Conservation (phyloP, 1,284 basidiomycete genomes). For the Anthracocystis walkeri region DNA sequence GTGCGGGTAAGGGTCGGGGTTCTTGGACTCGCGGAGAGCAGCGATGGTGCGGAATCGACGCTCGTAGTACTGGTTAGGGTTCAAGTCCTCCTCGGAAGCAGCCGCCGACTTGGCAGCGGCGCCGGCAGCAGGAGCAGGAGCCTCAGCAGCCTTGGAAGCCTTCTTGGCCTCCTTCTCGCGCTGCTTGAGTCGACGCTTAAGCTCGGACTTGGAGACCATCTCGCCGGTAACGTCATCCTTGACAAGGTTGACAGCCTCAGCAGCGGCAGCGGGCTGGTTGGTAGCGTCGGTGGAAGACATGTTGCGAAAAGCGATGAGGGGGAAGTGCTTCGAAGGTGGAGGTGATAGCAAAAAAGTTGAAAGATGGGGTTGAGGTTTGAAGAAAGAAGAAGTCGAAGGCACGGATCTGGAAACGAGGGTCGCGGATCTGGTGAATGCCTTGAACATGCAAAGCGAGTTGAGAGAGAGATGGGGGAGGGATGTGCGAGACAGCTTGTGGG, state of each 20-base stretch:
- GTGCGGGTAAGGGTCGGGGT: slow-evolving; percentile 93
- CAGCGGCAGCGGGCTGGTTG: slow-evolving; percentile 39
- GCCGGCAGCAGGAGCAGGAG: slow-evolving; percentile 25
- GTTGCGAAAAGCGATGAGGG: slow-evolving; percentile 16
- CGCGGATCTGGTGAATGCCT: slow-evolving; percentile 29
- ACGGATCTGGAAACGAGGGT: slow-evolving; percentile 24
- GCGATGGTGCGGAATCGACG: slow-evolving; percentile 88
- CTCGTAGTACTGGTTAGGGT: slow-evolving; percentile 89
- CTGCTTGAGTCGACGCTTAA: slow-evolving; percentile 71
- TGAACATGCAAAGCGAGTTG: slow-evolving; percentile 39
- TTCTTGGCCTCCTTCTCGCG: slow-evolving; percentile 86
- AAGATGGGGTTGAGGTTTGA: slow-evolving; percentile 6
- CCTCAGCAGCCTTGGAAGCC: slow-evolving; percentile 76
- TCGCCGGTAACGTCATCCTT: slow-evolving; percentile 68
- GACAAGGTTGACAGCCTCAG: slow-evolving; percentile 58
- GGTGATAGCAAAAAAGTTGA: background rate
- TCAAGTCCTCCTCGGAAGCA: slow-evolving; percentile 61
- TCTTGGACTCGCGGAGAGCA: slow-evolving; percentile 83
- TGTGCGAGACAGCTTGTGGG: slow-evolving; percentile 1
- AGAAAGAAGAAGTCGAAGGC: slow-evolving; percentile 16
- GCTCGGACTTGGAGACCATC: slow-evolving; percentile 69
- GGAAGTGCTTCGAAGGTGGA: slow-evolving; percentile 3
- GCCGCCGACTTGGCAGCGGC: slow-evolving; percentile 33
- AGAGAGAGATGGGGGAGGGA: background rate
- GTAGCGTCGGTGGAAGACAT: slow-evolving; percentile 52